These are phyloP conservation scores for Amaranthus cruentus DNA, from an alignment of 148 eudicot genomes.

Conservation along the genomic window DNA sequence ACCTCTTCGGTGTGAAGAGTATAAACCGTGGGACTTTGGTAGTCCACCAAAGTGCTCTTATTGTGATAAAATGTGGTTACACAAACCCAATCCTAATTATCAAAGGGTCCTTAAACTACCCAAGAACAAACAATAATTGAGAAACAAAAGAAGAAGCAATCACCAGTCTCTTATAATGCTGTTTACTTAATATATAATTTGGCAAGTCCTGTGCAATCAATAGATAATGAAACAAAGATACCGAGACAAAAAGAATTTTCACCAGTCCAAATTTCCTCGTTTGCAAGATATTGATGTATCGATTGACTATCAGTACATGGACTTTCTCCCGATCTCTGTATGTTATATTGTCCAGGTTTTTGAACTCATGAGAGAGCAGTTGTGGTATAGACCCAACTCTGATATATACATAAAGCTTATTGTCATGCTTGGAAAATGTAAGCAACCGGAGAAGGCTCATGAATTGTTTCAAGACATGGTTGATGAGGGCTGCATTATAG, in stretches of 20 bases:
- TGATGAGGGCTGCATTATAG: conserved; percentile 75
- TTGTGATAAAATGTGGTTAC: no score
- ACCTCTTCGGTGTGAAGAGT: no score
- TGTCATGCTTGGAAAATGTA: conserved; percentile 94
- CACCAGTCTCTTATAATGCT: not conserved
- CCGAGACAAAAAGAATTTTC: not conserved
- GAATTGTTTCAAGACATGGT: conserved; percentile 62
- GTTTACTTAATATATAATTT: not conserved
- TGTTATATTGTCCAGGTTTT: conserved; percentile 51
- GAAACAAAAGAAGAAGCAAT: no score
- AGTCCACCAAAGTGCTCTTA: no score
- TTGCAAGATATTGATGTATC: not conserved
- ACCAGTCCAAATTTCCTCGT: not conserved
- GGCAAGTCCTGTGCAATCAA: not conserved
- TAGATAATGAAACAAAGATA: no score
- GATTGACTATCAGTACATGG: not conserved
- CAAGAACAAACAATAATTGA: no score
- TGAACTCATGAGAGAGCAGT: conserved; percentile 80
- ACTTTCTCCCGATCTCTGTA: not conserved
- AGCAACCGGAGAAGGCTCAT: conserved; percentile 77
- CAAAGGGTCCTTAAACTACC: no score
- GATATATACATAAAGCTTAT: conserved; percentile 78
- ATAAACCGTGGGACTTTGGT: no score
- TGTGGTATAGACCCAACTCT: conserved; percentile 79
- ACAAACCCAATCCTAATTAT: no score